A percentile compares a stretch with the other conserved stretches of the same genome.
phyloP scores from a whole-genome alignment of 345 rosid genomes.

The Murraya paniculata region DNA sequence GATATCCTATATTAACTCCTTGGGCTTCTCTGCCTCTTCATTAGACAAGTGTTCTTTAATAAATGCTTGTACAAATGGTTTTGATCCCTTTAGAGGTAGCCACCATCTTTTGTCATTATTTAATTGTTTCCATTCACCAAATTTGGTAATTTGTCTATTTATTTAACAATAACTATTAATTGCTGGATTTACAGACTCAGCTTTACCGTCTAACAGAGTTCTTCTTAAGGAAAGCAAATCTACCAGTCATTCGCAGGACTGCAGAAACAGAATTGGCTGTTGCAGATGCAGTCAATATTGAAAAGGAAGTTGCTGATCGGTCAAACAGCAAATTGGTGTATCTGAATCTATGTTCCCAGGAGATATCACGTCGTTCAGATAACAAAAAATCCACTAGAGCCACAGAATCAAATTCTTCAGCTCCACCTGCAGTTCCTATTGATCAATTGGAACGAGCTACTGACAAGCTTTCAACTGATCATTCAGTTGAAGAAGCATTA shows the following conservation, averaged over 20 bases:
- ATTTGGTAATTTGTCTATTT: not conserved
- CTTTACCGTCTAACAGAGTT: conserved; percentile 81
- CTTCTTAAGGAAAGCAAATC: conserved; percentile 71
- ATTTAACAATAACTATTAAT: not conserved
- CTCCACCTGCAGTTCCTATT: conserved; percentile 26
- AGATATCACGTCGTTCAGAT: conserved; percentile 55
- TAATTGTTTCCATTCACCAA: not conserved
- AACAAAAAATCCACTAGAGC: conserved; percentile 27
- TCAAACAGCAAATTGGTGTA: conserved; percentile 86
- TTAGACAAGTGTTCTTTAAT: not conserved
- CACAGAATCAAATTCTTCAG: conserved; percentile 37
- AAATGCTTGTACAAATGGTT: not conserved
- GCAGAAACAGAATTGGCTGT: conserved; percentile 96
- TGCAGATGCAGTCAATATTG: conserved; percentile 95
- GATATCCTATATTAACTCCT: not conserved
- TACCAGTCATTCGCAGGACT: conserved; percentile 58
- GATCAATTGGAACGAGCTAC: conserved; percentile 34
- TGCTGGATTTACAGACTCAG: conserved; percentile 61
- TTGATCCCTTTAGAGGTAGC: not conserved
- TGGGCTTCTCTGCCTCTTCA: not conserved
- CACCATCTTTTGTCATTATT: not conserved
- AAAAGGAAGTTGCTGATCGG: conserved; percentile 73
- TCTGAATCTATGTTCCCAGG: conserved; percentile 92
- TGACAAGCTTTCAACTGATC: conserved; percentile 40
- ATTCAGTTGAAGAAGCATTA: conserved; percentile 56